Evolutionary conservation across 2,329 filamentous ascomycete species (phyloP).

Genomic region (Rhynchosporium agropyri): DNA sequence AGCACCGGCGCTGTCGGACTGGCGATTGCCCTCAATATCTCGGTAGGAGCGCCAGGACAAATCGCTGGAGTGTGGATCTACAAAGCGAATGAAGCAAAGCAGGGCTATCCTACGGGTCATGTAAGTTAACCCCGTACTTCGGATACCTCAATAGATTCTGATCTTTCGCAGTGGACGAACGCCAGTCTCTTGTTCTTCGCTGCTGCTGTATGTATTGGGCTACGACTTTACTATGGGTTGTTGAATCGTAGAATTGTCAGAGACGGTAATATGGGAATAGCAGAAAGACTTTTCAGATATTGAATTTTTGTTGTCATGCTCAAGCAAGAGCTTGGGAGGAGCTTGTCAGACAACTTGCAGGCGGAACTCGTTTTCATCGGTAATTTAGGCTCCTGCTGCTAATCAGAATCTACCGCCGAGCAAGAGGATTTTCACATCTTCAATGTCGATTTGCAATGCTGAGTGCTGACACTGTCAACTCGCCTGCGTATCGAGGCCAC

Average conservation of each 20-base stretch:
- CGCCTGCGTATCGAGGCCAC: too few species aligned
- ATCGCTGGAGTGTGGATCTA: slow-evolving; percentile 77
- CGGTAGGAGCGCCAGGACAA: slow-evolving; percentile 68
- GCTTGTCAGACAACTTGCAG: not conserved
- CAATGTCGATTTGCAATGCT: too few species aligned
- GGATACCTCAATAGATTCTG: not conserved
- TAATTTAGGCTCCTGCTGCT: too few species aligned
- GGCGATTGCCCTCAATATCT: slow-evolving; percentile 71
- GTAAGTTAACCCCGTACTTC: not conserved
- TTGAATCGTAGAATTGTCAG: slow-evolving; percentile 44
- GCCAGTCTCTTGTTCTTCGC: slow-evolving; percentile 63
- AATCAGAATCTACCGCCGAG: too few species aligned
- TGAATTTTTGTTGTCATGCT: not conserved
- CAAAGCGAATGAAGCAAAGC: slow-evolving; percentile 60
- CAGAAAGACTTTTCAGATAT: slow-evolving; percentile 30
- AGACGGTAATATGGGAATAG: slow-evolving; percentile 12
- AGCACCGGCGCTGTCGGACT: slow-evolving; percentile 67
- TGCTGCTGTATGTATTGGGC: slow-evolving; percentile 53
- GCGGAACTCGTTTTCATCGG: too few species aligned
- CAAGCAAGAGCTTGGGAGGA: not conserved
- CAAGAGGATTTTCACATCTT: too few species aligned
- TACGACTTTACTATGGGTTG: slow-evolving; percentile 59
- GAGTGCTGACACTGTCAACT: too few species aligned
- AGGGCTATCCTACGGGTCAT: slow-evolving; percentile 70
- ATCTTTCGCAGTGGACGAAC: slow-evolving; percentile 55